Evolutionary conservation across 768 basidiomycete species (phyloP).

Genomic region (Leccinum uliginosum): DNA sequence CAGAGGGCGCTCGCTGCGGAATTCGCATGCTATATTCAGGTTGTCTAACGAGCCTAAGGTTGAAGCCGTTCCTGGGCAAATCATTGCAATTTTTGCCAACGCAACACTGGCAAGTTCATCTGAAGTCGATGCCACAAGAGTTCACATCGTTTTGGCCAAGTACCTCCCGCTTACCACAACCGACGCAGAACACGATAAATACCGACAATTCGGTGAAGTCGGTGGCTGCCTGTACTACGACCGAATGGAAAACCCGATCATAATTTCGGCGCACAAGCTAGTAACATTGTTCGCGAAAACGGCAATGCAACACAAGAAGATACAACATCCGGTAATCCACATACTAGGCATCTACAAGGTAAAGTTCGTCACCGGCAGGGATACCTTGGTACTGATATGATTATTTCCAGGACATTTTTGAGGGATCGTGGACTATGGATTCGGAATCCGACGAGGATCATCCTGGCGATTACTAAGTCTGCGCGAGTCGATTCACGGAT

Average conservation of each 20-base stretch:
- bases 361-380: not conserved
- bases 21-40: not conserved
- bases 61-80: not conserved
- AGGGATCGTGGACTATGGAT: too few species aligned
- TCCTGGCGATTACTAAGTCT: too few species aligned
- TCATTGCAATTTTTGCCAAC: not conserved
- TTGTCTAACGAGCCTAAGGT: not conserved
- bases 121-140: not conserved
- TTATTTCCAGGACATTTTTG: too few species aligned
- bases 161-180: not conserved
- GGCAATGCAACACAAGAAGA: not conserved
- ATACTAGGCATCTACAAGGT: not conserved
- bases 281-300: not conserved
- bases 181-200: not conserved
- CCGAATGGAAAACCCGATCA: not conserved
- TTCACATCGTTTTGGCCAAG: not conserved
- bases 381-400: too few species aligned
- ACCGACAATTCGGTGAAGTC: not conserved
- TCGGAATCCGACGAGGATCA: too few species aligned
- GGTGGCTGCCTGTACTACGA: not conserved
- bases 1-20: not conserved
- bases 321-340: not conserved
- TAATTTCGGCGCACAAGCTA: not conserved
- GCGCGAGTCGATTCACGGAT: too few species aligned
- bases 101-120: not conserved